Evolutionary conservation across 1,284 basidiomycete genomes (phyloP).

Genomic region (Macrocystidia cucumis): DNA sequence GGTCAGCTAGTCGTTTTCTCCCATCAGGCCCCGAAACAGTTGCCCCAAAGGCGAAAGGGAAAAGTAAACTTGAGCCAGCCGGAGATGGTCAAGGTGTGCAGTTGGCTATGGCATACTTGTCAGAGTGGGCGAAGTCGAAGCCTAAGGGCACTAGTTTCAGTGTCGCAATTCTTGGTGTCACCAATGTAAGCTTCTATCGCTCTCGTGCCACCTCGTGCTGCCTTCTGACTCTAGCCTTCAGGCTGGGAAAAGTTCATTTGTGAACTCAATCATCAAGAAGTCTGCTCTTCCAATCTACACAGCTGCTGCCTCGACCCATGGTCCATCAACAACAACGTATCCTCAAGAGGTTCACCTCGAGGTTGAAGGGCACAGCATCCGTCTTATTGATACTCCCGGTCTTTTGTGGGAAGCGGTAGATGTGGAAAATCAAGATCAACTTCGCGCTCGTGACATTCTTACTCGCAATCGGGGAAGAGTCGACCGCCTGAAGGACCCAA

Average conservation of each 20-base stretch:
- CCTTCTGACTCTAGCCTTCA: slow-evolving; percentile 18
- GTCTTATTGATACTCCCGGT: slow-evolving; percentile 84
- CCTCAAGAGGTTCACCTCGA: slow-evolving; percentile 57
- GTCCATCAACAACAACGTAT: slow-evolving; percentile 64
- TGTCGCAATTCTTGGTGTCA: slow-evolving; percentile 70
- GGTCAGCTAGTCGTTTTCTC: slow-evolving; percentile 65
- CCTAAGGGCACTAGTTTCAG: slow-evolving; percentile 37
- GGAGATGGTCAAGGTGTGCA: slow-evolving; percentile 57
- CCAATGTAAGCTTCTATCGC: slow-evolving; percentile 47
- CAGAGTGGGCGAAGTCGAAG: slow-evolving; percentile 38
- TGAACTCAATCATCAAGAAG: slow-evolving; percentile 66
- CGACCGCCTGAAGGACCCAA: slow-evolving; percentile 83
- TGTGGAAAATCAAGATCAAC: slow-evolving; percentile 33
- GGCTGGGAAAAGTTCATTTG: slow-evolving; percentile 77
- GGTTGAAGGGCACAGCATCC: slow-evolving; percentile 37
- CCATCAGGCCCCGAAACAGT: slow-evolving; percentile 27
- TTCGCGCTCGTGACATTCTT: slow-evolving; percentile 64
- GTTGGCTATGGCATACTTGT: slow-evolving; percentile 37
- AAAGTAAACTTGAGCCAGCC: slow-evolving; percentile 33
- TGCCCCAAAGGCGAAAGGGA: slow-evolving; percentile 32
- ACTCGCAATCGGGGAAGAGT: slow-evolving; percentile 80
- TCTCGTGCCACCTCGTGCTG: slow-evolving; percentile 2
- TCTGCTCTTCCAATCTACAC: slow-evolving; percentile 58
- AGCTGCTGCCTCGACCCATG: slow-evolving; percentile 40
- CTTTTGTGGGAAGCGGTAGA: slow-evolving; percentile 45